A percentile compares a stretch with the other conserved stretches of the same genome.
Evolutionary conservation across 495 filamentous ascomycete species (phyloP).

Genomic region (Talaromyces stipitatus): DNA sequence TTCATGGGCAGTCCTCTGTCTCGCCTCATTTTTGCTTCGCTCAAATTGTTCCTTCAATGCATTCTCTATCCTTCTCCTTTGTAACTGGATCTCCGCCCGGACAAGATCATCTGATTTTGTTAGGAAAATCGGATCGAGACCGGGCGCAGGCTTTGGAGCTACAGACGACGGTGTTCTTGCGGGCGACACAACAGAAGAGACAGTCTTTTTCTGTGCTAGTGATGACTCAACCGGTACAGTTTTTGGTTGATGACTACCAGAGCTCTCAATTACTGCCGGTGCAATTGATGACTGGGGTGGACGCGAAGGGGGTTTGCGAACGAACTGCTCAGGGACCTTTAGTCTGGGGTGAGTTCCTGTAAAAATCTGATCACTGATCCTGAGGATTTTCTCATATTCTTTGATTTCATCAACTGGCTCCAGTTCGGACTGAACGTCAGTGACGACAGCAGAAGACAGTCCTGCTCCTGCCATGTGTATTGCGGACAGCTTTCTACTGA

Average conservation of each 20-base stretch:
- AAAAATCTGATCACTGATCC: slow-evolving; percentile 68
- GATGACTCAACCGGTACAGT: neutral
- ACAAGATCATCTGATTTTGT: slow-evolving; percentile 78
- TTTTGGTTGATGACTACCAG: slow-evolving; percentile 10
- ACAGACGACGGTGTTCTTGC: slow-evolving; percentile 27
- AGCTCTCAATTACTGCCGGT: slow-evolving; percentile 14
- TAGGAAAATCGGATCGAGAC: slow-evolving; percentile 71
- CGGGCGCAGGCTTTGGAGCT: slow-evolving; percentile 32
- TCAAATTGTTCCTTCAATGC: slow-evolving; percentile 67
- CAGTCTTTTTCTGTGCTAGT: slow-evolving; percentile 21
- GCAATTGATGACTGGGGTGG: slow-evolving; percentile 14
- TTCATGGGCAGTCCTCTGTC: slow-evolving; percentile 50
- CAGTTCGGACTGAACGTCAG: neutral
- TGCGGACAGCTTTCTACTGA: neutral
- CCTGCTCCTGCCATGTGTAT: slow-evolving; percentile 25
- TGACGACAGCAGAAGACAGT: neutral
- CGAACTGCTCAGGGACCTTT: slow-evolving; percentile 54
- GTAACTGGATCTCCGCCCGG: slow-evolving; percentile 72
- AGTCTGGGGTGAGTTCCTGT: slow-evolving; percentile 67
- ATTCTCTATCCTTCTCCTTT: slow-evolving; percentile 74
- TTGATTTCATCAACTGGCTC: slow-evolving; percentile 25
- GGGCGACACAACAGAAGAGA: slow-evolving; percentile 19
- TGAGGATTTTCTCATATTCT: slow-evolving; percentile 68
- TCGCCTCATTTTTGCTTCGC: slow-evolving; percentile 48
- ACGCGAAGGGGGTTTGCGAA: slow-evolving; percentile 40